A percentile compares a stretch with the other conserved stretches of the same genome.
Evolutionary conservation across 2,329 filamentous ascomycete genomes (phyloP).

Genomic region (Grosmannia huntii): DNA sequence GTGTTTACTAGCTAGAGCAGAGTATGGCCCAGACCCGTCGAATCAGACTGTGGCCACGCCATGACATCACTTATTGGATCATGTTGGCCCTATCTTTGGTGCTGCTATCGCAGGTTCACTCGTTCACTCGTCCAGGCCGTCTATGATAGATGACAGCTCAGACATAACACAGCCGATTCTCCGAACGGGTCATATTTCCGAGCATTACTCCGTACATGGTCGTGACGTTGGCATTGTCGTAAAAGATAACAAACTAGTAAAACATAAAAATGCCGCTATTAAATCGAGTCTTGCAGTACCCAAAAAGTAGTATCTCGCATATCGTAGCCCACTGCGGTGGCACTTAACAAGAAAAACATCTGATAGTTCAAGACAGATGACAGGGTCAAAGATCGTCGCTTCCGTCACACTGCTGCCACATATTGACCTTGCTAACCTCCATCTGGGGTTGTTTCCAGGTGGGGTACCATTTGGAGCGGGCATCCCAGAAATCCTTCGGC

Average conservation of each 20-base stretch:
- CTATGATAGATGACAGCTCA: background rate
- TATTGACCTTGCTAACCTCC: slow-evolving; percentile 56
- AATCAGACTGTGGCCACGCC: background rate
- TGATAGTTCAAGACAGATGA: background rate
- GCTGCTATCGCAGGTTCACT: background rate
- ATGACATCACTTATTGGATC: background rate
- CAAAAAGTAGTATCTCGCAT: background rate
- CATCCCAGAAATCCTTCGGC: slow-evolving; percentile 65
- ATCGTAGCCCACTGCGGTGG: background rate
- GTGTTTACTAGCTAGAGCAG: background rate
- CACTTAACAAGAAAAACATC: background rate
- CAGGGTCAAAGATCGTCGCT: slow-evolving; percentile 33
- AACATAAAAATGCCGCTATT: background rate
- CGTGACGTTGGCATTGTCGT: background rate
- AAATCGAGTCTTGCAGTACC: background rate
- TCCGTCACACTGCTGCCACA: slow-evolving; percentile 57
- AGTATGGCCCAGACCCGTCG: background rate
- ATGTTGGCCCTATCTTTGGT: background rate
- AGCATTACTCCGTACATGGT: background rate
- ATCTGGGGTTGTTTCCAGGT: slow-evolving; percentile 61
- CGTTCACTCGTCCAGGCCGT: background rate
- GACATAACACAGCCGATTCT: background rate
- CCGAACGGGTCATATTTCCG: background rate
- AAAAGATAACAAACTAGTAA: background rate
- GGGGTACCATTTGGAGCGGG: slow-evolving; percentile 50